Base-by-base conservation (phyloP, 257 asterid species). In the Solanum clarkiae region DNA sequence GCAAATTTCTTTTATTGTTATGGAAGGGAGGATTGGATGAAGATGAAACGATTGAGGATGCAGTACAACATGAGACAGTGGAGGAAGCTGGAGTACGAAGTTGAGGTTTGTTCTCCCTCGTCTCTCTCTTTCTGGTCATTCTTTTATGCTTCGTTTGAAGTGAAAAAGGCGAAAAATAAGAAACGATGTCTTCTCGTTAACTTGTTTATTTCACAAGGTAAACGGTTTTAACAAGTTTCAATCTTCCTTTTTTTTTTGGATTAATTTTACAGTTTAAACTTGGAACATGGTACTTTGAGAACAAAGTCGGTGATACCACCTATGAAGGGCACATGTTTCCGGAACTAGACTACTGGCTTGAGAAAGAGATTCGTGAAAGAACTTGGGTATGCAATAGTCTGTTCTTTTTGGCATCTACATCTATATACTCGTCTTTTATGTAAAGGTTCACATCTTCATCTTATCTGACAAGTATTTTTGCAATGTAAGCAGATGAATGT, bases 301-400 rank as follows among this genome's bases (percentile, higher is more conserved):
- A 26, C 26, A 26, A 26, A 26, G 26, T 1, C 26, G 1, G 26
- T 26, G 26, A 26, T 26, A 26, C 26, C 26, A 26, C 26, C n/a
- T n/a, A n/a, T n/a, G n/a, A n/a, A n/a, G n/a, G n/a, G n/a, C n/a
- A n/a, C n/a, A n/a, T n/a, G n/a, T n/a, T n/a, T n/a, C n/a, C n/a
- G n/a, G n/a, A n/a, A n/a, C n/a, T n/a, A n/a, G n/a, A n/a, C n/a
- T n/a, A n/a, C n/a, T n/a, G n/a, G 99, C 98, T 97, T 1, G 99
- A 95, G 92, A 93, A 93, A 89, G 97, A 94, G 2, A 85, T 88
- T 6, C 97, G 99, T 26, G 91, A 95, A 90, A 92, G 99, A 87
- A 22, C 87, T 85, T 95, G 99, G 99, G 98, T 93, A 92, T 18
- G 20, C 80, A 40, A 80, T 32, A 26, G 2, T 1, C 29, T 1